Conservation (phyloP, 164 flowering plant genomes). For the Saururus chinensis region DNA sequence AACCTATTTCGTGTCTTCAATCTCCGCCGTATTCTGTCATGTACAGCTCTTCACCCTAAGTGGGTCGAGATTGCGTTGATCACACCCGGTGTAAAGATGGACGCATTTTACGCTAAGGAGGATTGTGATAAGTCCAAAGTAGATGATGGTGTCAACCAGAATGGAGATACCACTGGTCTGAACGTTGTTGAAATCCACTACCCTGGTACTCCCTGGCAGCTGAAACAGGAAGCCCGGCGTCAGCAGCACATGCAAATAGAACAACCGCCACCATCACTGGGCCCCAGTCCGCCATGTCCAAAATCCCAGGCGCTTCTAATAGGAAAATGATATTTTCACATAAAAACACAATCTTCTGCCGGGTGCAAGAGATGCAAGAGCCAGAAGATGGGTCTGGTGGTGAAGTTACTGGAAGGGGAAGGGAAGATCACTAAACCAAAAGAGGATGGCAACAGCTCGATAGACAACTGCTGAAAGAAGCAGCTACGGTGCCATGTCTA, state of each 20-base stretch:
- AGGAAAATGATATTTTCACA: no score
- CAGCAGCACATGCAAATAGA: slow-evolving; percentile 51
- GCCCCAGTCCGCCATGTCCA: slow-evolving; percentile 54
- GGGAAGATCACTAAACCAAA: no score
- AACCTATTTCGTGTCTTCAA: no score
- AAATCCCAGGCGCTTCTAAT: background rate
- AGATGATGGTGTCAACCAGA: slow-evolving; percentile 48
- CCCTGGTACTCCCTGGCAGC: slow-evolving; percentile 38
- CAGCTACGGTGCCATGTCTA: no score
- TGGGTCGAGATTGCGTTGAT: background rate
- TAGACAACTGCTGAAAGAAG: no score
- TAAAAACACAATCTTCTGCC: no score
- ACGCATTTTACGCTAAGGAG: slow-evolving; percentile 36
- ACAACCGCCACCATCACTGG: slow-evolving; percentile 52
- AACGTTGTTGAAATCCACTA: slow-evolving; percentile 41
- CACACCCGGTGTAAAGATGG: slow-evolving; percentile 29
- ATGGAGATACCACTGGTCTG: slow-evolving; percentile 58
- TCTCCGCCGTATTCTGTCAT: no score
- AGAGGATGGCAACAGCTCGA: no score
- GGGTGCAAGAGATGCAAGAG: background rate
- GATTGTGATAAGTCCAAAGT: slow-evolving; percentile 48
- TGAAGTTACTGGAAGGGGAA: no score
- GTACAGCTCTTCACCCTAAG: no score
- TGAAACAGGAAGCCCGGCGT: slow-evolving; percentile 59
- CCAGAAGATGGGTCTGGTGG: no score